These are phyloP conservation scores for Simplicillium sp. DNA, from an alignment of 2,329 filamentous ascomycete genomes.

Conservation along the genomic window DNA sequence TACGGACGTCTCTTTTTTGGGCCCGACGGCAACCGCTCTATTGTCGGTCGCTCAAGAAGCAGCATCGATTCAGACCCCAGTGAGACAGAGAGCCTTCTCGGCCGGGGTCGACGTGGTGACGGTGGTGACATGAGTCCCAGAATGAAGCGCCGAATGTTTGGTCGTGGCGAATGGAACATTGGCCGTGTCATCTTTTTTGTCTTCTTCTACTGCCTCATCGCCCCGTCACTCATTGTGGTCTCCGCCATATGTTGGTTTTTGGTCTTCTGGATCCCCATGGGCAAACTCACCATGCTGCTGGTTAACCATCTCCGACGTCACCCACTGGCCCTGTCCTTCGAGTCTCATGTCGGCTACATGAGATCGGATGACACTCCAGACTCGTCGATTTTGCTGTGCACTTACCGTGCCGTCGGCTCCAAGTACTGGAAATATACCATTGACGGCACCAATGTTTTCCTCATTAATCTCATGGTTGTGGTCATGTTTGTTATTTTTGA, in stretches of 20 bases:
- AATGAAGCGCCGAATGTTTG: slow-evolving; percentile 80
- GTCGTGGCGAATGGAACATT: slow-evolving; percentile 89
- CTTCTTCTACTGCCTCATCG: slow-evolving; percentile 90
- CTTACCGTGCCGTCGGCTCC: slow-evolving; percentile 85
- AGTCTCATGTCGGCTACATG: slow-evolving; percentile 71
- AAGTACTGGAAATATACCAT: slow-evolving; percentile 99
- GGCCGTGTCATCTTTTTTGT: slow-evolving; percentile 92
- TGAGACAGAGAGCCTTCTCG: slow-evolving; percentile 85
- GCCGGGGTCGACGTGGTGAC: slow-evolving; percentile 45
- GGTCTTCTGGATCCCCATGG: slow-evolving; percentile 98
- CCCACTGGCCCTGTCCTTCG: slow-evolving; percentile 85
- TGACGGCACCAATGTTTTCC: slow-evolving; percentile 96
- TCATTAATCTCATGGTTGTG: slow-evolving; percentile 91
- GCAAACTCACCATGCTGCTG: slow-evolving; percentile 81
- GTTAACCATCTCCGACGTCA: slow-evolving; percentile 89
- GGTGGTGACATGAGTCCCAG: slow-evolving; percentile 23
- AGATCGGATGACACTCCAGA: slow-evolving; percentile 63
- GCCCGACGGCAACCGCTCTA: slow-evolving; percentile 64
- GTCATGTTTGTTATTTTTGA: slow-evolving; percentile 94
- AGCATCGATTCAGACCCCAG: slow-evolving; percentile 78
- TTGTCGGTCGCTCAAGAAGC: slow-evolving; percentile 76
- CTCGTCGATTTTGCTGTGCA: slow-evolving; percentile 86
- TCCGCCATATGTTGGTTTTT: slow-evolving; percentile 90
- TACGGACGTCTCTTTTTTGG: slow-evolving; percentile 95
- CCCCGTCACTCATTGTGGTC: slow-evolving; percentile 75